Percentiles rank a stretch among this genome's conserved stretches.
These are phyloP conservation scores for Acer campestre DNA, from an alignment of 345 rosid genomes.

Conservation along the genomic window DNA sequence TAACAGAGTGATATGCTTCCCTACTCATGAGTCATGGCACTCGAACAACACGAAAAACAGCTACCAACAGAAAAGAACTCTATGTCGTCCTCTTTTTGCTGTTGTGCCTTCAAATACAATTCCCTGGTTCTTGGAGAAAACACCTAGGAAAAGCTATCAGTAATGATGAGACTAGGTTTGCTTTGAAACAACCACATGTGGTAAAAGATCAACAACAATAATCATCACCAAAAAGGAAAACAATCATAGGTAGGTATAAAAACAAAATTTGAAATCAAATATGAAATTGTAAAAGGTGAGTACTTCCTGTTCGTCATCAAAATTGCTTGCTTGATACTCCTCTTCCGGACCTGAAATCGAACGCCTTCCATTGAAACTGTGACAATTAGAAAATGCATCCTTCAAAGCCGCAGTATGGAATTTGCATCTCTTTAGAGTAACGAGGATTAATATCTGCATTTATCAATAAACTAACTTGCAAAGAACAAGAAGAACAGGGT, in stretches of 20 bases:
- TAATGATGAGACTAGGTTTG: conserved; percentile 38
- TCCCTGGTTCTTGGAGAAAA: conserved; percentile 40
- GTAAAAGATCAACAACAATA: not conserved
- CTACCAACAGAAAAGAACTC: conserved; percentile 67
- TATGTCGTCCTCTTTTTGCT: conserved; percentile 19
- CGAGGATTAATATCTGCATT: conserved; percentile 41
- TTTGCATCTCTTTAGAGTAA: conserved; percentile 46
- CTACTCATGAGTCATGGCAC: conserved; percentile 33
- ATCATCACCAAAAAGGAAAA: not conserved
- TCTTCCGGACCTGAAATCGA: conserved; percentile 41
- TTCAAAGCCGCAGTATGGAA: conserved; percentile 46
- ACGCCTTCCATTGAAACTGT: conserved; percentile 32
- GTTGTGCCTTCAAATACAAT: conserved; percentile 11
- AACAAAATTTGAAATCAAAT: not conserved
- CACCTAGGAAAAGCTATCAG: conserved; percentile 48
- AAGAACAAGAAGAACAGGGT: conserved; percentile 92
- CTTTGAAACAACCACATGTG: conserved; percentile 65
- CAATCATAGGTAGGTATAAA: not conserved
- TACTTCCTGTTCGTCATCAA: conserved; percentile 59
- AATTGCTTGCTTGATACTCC: conserved; percentile 34
- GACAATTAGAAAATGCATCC: conserved; percentile 60
- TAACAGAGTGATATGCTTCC: conserved; percentile 49
- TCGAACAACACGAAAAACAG: conserved; percentile 63
- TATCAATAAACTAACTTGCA: conserved; percentile 55
- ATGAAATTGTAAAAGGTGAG: not conserved